phyloP scores from a whole-genome alignment of 331 rosid species.

The Malus hybrid region DNA sequence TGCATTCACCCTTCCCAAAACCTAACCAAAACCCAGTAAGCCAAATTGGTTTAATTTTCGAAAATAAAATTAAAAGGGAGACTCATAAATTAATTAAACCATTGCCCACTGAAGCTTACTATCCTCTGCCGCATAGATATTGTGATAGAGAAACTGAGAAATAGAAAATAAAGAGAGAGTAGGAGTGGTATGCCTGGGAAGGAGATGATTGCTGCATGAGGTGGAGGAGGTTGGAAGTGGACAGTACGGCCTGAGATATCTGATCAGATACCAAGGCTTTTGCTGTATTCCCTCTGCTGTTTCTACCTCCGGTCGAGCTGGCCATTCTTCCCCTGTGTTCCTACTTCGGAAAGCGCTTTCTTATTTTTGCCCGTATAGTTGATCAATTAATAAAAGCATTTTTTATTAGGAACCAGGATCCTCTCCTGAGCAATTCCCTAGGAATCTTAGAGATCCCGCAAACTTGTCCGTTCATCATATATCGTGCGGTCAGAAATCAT shows the following conservation, averaged over 20 bases:
- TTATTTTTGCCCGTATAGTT: too few relatives aligned
- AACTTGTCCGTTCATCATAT: too few relatives aligned
- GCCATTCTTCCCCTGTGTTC: too few relatives aligned
- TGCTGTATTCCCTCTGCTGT: constrained; percentile 48
- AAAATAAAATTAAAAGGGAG: neutral
- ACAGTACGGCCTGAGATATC: constrained; percentile 75
- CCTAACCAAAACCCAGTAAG: neutral
- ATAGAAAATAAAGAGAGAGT: neutral
- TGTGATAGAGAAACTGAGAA: neutral
- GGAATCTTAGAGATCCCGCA: too few relatives aligned
- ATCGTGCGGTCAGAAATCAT: too few relatives aligned
- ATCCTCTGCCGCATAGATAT: neutral
- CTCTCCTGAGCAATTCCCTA: too few relatives aligned
- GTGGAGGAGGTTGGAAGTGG: constrained; percentile 81
- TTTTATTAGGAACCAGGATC: too few relatives aligned
- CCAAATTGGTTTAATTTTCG: neutral
- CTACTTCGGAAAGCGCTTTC: neutral
- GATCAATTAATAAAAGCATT: too few relatives aligned
- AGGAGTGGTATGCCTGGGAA: constrained; percentile 41
- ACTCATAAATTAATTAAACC: neutral
- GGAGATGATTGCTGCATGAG: constrained; percentile 84
- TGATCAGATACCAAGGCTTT: constrained; percentile 65
- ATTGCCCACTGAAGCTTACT: neutral
- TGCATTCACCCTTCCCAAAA: neutral
- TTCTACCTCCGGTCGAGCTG: constrained; percentile 10